phyloP scores from a whole-genome alignment of 1,284 basidiomycete species.

The Moesziomyces globuligerus region DNA sequence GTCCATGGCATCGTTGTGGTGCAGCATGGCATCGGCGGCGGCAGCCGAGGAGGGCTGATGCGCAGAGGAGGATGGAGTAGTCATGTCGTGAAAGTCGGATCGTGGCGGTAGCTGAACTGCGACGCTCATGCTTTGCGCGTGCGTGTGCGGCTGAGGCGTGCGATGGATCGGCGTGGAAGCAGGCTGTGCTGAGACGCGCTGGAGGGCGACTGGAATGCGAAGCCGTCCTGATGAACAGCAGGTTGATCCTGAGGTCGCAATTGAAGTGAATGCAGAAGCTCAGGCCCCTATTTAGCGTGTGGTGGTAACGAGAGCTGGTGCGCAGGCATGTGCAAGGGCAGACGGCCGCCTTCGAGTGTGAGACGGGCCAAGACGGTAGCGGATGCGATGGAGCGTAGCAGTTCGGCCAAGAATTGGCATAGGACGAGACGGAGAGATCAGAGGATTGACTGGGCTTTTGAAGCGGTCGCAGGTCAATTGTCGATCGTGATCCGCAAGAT shows the following conservation, averaged over 20 bases:
- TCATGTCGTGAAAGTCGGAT: slow-evolving; percentile 25
- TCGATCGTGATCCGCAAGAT: no score
- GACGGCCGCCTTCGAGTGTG: not conserved
- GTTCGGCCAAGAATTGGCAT: no score
- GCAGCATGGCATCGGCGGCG: slow-evolving; percentile 20
- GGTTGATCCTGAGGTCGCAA: not conserved
- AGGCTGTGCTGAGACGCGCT: not conserved
- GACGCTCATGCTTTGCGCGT: slow-evolving; percentile 37
- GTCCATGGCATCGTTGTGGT: slow-evolving; percentile 5
- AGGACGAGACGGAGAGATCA: no score
- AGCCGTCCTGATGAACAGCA: not conserved
- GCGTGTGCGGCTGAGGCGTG: not conserved
- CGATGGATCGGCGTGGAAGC: not conserved
- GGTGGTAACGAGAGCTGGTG: not conserved
- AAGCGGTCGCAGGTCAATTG: no score
- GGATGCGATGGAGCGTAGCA: no score
- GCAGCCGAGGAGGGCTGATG: slow-evolving; percentile 10
- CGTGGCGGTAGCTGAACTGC: slow-evolving; percentile 37
- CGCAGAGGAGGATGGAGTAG: slow-evolving; percentile 17
- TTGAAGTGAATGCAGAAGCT: not conserved
- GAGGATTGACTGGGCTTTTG: no score
- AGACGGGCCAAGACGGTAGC: not conserved
- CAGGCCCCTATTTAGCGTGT: not conserved
- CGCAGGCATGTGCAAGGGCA: not conserved
- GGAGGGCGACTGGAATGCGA: not conserved